These are phyloP conservation scores for Deuterostichococcus epilithicus DNA, from an alignment of 139 green algal species.

Conservation along the genomic window DNA sequence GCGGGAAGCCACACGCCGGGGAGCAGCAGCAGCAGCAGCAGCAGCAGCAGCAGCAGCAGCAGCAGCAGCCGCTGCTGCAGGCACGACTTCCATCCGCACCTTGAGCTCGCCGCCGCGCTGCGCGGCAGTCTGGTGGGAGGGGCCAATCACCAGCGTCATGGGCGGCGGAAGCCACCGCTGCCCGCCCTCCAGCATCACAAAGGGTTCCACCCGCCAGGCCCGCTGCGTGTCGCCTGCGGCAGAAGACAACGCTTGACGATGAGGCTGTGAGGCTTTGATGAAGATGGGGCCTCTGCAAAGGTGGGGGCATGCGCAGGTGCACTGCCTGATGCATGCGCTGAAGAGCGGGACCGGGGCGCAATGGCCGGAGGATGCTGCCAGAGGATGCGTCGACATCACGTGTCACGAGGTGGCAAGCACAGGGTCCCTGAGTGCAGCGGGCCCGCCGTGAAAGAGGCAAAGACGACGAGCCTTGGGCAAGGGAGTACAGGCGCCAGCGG, in stretches of 20 bases:
- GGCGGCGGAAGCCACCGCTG: constrained; percentile 50
- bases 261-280: too few species aligned
- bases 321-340: too few species aligned
- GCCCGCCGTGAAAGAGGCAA: too few species aligned
- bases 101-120: constrained; percentile 33
- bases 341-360: too few species aligned
- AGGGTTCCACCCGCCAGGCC: constrained; percentile 90
- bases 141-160: constrained; percentile 29
- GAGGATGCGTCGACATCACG: too few species aligned
- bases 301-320: neutral
- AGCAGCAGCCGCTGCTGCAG: neutral
- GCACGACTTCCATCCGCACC: constrained; percentile 26
- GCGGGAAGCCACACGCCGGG: too few species aligned
- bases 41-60: neutral
- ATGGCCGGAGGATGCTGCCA: too few species aligned
- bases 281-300: too few species aligned
- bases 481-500: constrained; percentile 77
- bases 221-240: constrained; percentile 37
- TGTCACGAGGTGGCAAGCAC: too few species aligned
- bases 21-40: neutral
- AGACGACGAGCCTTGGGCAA: constrained; percentile 32
- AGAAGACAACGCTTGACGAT: too few species aligned
- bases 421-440: too few species aligned
- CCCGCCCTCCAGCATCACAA: constrained; percentile 83
- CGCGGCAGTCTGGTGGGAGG: constrained; percentile 38